A percentile compares a stretch with the other conserved stretches of the same genome.
phyloP scores from a whole-genome alignment of 345 rosid genomes.

The Syzygium grande region DNA sequence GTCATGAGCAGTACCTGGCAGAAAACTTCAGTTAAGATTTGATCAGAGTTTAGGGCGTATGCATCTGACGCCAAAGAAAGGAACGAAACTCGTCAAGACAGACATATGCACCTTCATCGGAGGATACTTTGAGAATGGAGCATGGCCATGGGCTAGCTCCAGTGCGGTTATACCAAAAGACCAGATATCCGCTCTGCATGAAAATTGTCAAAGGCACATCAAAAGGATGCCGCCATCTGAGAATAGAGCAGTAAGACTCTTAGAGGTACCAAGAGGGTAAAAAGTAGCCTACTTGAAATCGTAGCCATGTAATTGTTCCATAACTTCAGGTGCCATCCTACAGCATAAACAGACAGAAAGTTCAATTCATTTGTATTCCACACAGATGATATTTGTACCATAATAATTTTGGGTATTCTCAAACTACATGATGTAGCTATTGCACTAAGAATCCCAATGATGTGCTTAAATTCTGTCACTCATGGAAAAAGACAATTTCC shows the following conservation, averaged over 20 bases:
- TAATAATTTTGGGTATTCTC: neutral
- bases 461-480: neutral
- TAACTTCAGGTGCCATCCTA: slow-evolving; percentile 99
- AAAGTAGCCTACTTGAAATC: slow-evolving; percentile 72
- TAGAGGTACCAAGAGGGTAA: slow-evolving; percentile 2
- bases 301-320: slow-evolving; percentile 98
- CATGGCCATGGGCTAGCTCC: slow-evolving; percentile 99
- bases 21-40: slow-evolving; percentile 14
- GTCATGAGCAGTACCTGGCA: slow-evolving; percentile 95
- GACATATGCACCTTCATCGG: slow-evolving; percentile 80
- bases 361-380: neutral
- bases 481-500: neutral
- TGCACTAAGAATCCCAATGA: neutral
- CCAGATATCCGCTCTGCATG: slow-evolving; percentile 95
- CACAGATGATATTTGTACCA: neutral
- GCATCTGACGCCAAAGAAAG: neutral
- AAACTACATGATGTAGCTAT: neutral
- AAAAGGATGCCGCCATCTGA: neutral
- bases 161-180: slow-evolving; percentile 98
- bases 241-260: slow-evolving; percentile 1
- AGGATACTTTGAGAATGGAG: slow-evolving; percentile 98
- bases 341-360: slow-evolving; percentile 3
- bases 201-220: slow-evolving; percentile 17
- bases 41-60: neutral
- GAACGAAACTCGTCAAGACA: neutral